phyloP scores from a whole-genome alignment of 306 rosid species.

The Cucurbita ficifolia region DNA sequence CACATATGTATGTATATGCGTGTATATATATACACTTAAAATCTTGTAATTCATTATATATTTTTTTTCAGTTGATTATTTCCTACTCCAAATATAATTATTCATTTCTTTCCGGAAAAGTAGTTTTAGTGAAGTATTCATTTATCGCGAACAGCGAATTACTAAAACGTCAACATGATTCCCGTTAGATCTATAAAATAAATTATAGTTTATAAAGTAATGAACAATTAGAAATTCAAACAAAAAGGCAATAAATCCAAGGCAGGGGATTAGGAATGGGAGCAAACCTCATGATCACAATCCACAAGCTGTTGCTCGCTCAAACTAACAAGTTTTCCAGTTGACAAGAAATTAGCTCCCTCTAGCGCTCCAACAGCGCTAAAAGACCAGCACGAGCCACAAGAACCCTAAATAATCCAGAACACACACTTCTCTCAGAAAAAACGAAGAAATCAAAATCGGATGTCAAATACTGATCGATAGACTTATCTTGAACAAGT shows the following conservation, averaged over 20 bases:
- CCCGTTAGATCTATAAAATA: no score
- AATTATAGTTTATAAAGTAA: no score
- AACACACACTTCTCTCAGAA: background rate
- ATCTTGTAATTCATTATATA: no score
- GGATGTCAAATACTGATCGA: background rate
- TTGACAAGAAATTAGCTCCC: conserved; percentile 63
- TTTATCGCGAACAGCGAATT: no score
- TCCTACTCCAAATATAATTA: no score
- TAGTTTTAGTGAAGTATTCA: no score
- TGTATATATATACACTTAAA: no score
- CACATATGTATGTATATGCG: no score
- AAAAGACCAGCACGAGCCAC: conserved; percentile 97
- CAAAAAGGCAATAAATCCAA: background rate
- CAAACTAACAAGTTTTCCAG: conserved; percentile 59
- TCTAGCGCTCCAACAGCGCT: conserved; percentile 85
- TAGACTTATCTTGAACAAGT: background rate
- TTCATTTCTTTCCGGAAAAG: no score
- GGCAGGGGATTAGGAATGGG: background rate
- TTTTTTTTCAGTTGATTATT: no score
- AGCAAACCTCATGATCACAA: conserved; percentile 77
- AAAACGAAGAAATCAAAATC: background rate
- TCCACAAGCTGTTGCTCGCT: conserved; percentile 99
- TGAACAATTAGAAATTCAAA: background rate
- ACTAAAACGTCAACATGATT: no score
- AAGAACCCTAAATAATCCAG: conserved; percentile 41